Evolutionary conservation across 805 yeast species (phyloP).

Genomic region (Danielia oregonensis): DNA sequence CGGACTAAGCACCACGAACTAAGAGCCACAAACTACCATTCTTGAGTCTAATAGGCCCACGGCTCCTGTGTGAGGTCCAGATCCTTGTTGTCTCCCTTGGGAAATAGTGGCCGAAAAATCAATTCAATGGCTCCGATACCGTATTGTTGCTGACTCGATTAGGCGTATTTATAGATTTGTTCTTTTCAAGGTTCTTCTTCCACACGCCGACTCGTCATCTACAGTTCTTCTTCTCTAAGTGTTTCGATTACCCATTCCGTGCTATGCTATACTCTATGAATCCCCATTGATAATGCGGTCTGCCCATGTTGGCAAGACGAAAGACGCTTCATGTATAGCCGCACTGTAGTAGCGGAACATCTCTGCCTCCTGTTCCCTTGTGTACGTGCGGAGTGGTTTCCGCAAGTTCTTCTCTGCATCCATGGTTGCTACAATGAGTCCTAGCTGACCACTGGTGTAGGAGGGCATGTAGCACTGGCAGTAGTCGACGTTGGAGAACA

Average conservation of each 20-base stretch:
- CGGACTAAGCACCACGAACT: too few relatives aligned
- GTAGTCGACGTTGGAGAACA: slow-evolving; percentile 60
- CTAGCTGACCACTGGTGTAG: slow-evolving; percentile 86
- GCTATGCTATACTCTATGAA: background rate
- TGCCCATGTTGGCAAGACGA: slow-evolving; percentile 82
- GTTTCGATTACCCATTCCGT: slow-evolving; percentile 4
- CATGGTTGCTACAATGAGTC: slow-evolving; percentile 69
- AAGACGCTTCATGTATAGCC: slow-evolving; percentile 66
- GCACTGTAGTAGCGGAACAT: slow-evolving; percentile 63
- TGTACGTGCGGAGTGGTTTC: slow-evolving; percentile 47
- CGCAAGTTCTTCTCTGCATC: slow-evolving; percentile 43
- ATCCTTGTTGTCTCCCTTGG: too few relatives aligned
- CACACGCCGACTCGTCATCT: background rate
- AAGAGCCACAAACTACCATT: too few relatives aligned
- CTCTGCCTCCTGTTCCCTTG: slow-evolving; percentile 42
- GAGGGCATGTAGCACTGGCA: slow-evolving; percentile 83
- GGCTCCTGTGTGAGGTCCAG: slow-evolving; percentile 1
- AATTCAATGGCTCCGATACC: too few relatives aligned
- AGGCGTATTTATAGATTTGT: too few relatives aligned
- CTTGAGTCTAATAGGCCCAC: too few relatives aligned
- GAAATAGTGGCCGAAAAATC: too few relatives aligned
- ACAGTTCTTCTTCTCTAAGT: background rate
- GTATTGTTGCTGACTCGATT: too few relatives aligned
- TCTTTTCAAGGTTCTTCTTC: too few relatives aligned
- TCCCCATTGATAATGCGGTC: slow-evolving; percentile 25